A percentile compares a stretch with the other conserved stretches of the same genome.
These are phyloP conservation scores for Epicoccum nigrum DNA, from an alignment of 2,329 filamentous ascomycete genomes.

Conservation along the genomic window DNA sequence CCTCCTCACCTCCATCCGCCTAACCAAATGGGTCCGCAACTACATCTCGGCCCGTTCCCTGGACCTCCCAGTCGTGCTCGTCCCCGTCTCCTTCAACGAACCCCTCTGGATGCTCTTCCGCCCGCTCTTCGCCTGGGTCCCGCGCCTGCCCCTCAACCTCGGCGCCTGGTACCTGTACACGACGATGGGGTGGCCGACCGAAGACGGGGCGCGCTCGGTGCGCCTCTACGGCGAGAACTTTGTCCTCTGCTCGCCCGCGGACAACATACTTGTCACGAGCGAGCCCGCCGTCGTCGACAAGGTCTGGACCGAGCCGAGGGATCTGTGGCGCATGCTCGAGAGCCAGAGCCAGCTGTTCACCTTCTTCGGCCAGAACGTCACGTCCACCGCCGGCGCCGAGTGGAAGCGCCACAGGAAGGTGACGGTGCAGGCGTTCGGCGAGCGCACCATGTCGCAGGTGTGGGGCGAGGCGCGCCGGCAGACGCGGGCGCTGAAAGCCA, in stretches of 20 bases:
- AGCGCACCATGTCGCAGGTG: constrained; percentile 17
- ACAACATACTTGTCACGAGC: constrained; percentile 27
- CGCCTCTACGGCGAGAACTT: constrained; percentile 29
- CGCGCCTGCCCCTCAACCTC: constrained; percentile 23
- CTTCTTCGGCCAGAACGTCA: constrained; percentile 28
- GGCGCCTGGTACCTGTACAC: constrained; percentile 31
- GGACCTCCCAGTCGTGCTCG: constrained; percentile 25
- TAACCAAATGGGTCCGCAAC: constrained; percentile 15
- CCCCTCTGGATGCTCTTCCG: constrained; percentile 30
- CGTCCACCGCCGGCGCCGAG: constrained; percentile 22
- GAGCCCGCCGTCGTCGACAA: constrained; percentile 22
- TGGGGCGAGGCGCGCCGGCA: constrained; percentile 22
- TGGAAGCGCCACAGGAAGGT: constrained; percentile 34
- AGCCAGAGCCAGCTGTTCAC: constrained; percentile 23
- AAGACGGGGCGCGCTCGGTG: constrained; percentile 22
- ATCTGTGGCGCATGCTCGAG: constrained; percentile 18
- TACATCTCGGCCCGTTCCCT: constrained; percentile 20
- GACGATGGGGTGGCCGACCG: constrained; percentile 32
- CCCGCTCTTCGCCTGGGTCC: constrained; percentile 23
- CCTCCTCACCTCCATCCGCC: constrained; percentile 2
- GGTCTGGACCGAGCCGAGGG: constrained; percentile 15
- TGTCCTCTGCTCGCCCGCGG: constrained; percentile 30
- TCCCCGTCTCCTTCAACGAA: constrained; percentile 31
- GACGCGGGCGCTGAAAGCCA: constrained; percentile 6
- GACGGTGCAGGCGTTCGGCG: constrained; percentile 24